These are phyloP conservation scores for Globisporangium recalcitrans DNA, from an alignment of 352 stramenopile species.

Conservation along the genomic window DNA sequence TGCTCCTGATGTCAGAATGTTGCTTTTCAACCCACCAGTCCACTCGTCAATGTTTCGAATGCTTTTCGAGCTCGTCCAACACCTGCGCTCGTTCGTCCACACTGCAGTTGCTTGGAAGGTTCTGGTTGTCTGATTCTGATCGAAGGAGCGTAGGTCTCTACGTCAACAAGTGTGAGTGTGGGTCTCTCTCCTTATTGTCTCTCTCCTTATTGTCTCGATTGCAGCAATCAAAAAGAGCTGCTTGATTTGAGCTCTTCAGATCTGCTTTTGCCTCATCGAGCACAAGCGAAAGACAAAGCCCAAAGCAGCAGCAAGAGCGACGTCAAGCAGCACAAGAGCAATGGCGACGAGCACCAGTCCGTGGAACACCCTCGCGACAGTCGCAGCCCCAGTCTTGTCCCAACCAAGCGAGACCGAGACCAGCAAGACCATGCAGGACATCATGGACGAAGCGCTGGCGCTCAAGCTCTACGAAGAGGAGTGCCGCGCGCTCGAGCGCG, in stretches of 20 bases:
- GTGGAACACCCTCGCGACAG: slow-evolving; percentile 4
- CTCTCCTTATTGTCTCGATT: neutral
- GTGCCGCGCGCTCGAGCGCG: slow-evolving; percentile 28
- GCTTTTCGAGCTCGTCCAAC: neutral
- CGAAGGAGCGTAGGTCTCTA: neutral
- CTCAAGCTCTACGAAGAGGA: slow-evolving; percentile 62
- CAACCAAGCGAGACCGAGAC: neutral
- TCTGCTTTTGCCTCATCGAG: slow-evolving; percentile 3
- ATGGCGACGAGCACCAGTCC: slow-evolving; percentile 14
- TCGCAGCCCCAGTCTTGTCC: neutral
- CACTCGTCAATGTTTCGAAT: too few relatives aligned
- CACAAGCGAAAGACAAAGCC: neutral
- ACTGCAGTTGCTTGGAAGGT: slow-evolving; percentile 8
- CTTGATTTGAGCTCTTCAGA: slow-evolving; percentile 11
- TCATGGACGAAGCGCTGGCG: slow-evolving; percentile 70
- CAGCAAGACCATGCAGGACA: slow-evolving; percentile 42
- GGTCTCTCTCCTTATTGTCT: neutral
- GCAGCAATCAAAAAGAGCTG: neutral
- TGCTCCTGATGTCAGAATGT: neutral
- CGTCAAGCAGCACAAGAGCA: neutral
- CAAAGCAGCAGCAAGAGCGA: neutral
- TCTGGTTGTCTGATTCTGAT: neutral
- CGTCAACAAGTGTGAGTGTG: slow-evolving; percentile 8
- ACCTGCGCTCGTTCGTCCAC: neutral
- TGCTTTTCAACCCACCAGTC: neutral